Conservation (phyloP, 441 rosid genomes). For the Populus tomentosa region DNA sequence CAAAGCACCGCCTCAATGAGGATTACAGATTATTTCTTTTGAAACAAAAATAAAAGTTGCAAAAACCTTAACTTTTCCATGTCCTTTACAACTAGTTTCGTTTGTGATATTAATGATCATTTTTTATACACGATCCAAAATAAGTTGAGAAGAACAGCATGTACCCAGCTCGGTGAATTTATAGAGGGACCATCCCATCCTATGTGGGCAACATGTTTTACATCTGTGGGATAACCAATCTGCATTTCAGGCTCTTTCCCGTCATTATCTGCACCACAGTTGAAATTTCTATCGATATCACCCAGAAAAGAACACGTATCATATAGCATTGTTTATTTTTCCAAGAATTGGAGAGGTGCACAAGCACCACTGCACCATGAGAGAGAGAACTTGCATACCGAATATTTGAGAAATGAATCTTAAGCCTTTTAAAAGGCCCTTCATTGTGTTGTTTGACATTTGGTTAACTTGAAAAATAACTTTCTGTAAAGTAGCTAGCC, state of each 20-base stretch:
- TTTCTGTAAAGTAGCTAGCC: neutral
- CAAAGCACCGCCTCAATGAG: neutral
- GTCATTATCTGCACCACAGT: conserved; percentile 45
- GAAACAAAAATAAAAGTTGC: neutral
- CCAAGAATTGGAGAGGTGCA: neutral
- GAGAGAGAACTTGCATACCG: conserved; percentile 37
- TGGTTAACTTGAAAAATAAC: neutral
- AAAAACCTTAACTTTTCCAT: neutral
- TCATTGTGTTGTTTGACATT: conserved; percentile 70
- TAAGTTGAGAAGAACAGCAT: neutral
- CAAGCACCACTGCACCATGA: neutral
- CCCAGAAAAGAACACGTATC: neutral
- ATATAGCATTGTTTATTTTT: neutral
- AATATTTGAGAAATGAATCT: conserved; percentile 79
- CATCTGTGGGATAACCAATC: conserved; percentile 90
- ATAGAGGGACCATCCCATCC: conserved; percentile 88
- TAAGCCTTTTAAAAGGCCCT: conserved; percentile 71
- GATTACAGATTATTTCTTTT: neutral
- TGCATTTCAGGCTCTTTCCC: conserved; percentile 77
- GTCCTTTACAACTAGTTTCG: neutral
- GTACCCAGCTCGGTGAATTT: conserved; percentile 79
- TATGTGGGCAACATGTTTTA: conserved; percentile 91
- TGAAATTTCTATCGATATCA: neutral
- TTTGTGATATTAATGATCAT: neutral
- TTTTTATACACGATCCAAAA: neutral